phyloP scores from a whole-genome alignment of 768 basidiomycete genomes.

The Mycena olivaceomarginata region DNA sequence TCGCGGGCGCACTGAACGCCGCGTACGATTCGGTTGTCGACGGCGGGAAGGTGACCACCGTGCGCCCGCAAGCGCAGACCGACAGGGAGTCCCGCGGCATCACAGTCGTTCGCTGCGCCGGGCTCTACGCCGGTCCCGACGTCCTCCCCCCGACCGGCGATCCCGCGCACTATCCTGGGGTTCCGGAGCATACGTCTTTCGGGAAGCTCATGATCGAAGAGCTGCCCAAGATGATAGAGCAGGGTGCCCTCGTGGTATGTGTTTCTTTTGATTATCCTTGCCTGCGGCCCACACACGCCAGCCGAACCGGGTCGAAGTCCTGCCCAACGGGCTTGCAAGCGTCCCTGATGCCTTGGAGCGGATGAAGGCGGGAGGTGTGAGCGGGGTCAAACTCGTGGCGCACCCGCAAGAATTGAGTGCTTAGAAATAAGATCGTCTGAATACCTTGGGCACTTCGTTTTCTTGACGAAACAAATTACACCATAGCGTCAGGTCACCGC shows the following conservation, averaged over 20 bases:
- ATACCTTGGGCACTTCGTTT: too few relatives aligned
- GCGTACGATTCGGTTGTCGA: conserved; percentile 6
- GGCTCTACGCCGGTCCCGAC: neutral
- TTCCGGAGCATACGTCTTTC: conserved; percentile 20
- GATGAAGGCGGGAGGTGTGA: conserved; percentile 58
- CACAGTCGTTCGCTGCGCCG: neutral
- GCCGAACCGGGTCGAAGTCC: conserved; percentile 56
- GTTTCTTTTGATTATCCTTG: neutral
- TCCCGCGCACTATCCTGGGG: neutral
- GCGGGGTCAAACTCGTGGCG: conserved; percentile 60
- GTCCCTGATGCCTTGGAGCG: conserved; percentile 59
- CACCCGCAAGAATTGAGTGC: conserved; percentile 58
- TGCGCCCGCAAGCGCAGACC: neutral
- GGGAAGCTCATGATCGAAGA: conserved; percentile 13
- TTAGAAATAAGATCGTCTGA: neutral
- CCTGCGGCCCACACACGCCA: conserved; percentile 49
- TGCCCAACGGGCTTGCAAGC: conserved; percentile 60
- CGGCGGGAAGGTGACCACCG: conserved; percentile 3
- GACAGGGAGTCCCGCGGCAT: neutral
- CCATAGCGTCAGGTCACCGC: too few relatives aligned
- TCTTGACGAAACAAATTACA: too few relatives aligned
- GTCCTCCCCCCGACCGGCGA: neutral
- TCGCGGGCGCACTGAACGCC: neutral
- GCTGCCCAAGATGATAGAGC: conserved; percentile 21
- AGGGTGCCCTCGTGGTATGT: conserved; percentile 6